Evolutionary conservation across 2,329 filamentous ascomycete genomes (phyloP).

Genomic region (Cryoendolithus antarcticus): DNA sequence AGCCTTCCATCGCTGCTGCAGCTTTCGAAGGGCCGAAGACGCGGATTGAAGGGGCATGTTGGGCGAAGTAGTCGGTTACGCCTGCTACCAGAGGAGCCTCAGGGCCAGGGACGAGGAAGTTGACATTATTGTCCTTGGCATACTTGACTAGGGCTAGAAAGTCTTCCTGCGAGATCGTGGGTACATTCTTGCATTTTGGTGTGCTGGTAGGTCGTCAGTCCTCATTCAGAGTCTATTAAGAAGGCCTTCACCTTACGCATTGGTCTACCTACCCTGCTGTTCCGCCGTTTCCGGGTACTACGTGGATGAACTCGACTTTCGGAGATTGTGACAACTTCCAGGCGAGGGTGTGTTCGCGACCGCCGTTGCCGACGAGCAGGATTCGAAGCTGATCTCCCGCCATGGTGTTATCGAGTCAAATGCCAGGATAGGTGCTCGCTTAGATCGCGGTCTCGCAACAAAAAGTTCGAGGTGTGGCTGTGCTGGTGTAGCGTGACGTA

Average conservation of each 20-base stretch:
- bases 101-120: conserved; percentile 79
- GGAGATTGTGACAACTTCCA: conserved; percentile 86
- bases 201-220: conserved; percentile 15
- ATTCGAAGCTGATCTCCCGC: conserved; percentile 42
- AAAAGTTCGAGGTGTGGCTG: no score
- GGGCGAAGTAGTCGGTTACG: conserved; percentile 68
- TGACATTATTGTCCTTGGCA: conserved; percentile 59
- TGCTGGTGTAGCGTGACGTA: no score
- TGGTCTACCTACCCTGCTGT: conserved; percentile 42
- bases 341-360: conserved; percentile 84
- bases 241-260: no score
- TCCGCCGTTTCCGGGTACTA: conserved; percentile 72
- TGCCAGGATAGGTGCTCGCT: no score
- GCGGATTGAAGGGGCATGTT: conserved; percentile 41
- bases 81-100: conserved; percentile 87
- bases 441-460: no score
- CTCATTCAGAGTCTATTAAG: no score
- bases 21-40: conserved; percentile 77
- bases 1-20: conserved; percentile 85
- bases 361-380: conserved; percentile 84
- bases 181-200: conserved; percentile 45
- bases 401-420: no score
- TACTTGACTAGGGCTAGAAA: conserved; percentile 67
- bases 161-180: conserved; percentile 57
- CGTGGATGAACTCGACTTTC: conserved; percentile 60